Evolutionary conservation across 73 alveolate genomes (phyloP).

Genomic region (Loxodes magnus): DNA sequence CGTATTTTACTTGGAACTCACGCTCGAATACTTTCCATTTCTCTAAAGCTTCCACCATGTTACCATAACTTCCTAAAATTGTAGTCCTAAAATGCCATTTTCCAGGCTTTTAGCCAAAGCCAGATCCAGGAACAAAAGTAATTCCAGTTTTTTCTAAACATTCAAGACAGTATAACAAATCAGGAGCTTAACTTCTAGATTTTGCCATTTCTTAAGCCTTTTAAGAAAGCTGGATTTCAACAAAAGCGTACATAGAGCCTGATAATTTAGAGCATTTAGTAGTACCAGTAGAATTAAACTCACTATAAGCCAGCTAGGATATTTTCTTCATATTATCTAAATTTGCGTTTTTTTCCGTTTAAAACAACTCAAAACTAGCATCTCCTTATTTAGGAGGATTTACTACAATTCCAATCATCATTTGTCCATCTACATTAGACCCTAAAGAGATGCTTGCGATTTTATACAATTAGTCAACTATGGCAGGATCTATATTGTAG

Average conservation of each 20-base stretch:
- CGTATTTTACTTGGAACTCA: no score
- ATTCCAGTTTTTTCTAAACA: constrained; percentile 69
- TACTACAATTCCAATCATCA: constrained; percentile 42
- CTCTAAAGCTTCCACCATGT: constrained; percentile 34
- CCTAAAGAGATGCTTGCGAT: constrained; percentile 49
- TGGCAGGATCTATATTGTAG: constrained; percentile 40
- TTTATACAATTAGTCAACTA: constrained; percentile 47
- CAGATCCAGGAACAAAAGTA: constrained; percentile 83
- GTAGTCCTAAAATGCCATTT: constrained; percentile 79
- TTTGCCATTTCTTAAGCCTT: constrained; percentile 40
- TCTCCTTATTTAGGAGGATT: constrained; percentile 58
- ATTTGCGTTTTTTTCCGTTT: constrained; percentile 34
- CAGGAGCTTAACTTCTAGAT: constrained; percentile 38
- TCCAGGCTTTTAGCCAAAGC: constrained; percentile 63
- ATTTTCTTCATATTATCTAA: constrained; percentile 37
- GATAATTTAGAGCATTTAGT: constrained; percentile 48
- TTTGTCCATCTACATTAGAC: constrained; percentile 74
- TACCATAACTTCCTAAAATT: constrained; percentile 30
- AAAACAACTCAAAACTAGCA: constrained; percentile 38
- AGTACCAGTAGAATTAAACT: constrained; percentile 39
- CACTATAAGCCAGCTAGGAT: constrained; percentile 43
- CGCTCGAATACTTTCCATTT: constrained; percentile 16
- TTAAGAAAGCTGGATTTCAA: constrained; percentile 37
- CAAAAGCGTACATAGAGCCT: constrained; percentile 89
- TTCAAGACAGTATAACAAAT: constrained; percentile 47